A percentile compares a stretch with the other conserved stretches of the same genome.
These are phyloP conservation scores for Cruciata laevipes DNA, from an alignment of 257 asterid genomes.

Conservation along the genomic window DNA sequence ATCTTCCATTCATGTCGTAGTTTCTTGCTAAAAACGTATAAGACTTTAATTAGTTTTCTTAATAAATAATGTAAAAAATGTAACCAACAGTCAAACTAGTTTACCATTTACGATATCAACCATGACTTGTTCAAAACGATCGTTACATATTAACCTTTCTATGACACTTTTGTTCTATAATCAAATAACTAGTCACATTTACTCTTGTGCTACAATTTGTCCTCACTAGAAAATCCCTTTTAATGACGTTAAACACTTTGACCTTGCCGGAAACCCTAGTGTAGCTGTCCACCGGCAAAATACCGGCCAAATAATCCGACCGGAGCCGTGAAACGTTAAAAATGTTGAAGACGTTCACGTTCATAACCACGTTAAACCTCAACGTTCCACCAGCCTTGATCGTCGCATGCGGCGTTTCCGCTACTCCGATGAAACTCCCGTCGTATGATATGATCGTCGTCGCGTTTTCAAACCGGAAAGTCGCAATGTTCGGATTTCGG, in stretches of 20 bases:
- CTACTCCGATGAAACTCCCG: slow-evolving; percentile 16
- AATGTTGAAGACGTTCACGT: slow-evolving; percentile 15
- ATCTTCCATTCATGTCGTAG: neutral
- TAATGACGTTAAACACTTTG: slow-evolving; percentile 21
- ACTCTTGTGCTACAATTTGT: slow-evolving; percentile 24
- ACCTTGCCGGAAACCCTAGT: slow-evolving; percentile 29
- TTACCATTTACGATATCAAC: no score
- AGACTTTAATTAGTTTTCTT: no score
- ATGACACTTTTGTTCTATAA: slow-evolving; percentile 22
- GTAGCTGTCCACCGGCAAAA: slow-evolving; percentile 21
- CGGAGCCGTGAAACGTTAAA: slow-evolving; percentile 16
- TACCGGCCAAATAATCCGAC: slow-evolving; percentile 19
- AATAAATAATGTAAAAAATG: neutral
- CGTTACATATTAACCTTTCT: slow-evolving; percentile 20
- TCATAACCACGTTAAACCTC: slow-evolving; percentile 13
- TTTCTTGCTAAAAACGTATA: no score
- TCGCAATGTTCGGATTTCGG: slow-evolving; percentile 29
- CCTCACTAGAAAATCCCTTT: slow-evolving; percentile 17
- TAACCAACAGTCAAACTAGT: neutral
- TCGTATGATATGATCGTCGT: slow-evolving; percentile 19
- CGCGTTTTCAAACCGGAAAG: slow-evolving; percentile 14
- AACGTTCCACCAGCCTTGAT: slow-evolving; percentile 23
- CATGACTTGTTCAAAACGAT: neutral
- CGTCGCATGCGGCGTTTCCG: neutral
- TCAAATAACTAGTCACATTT: slow-evolving; percentile 13